Evolutionary conservation across 2,329 filamentous ascomycete genomes (phyloP).

Genomic region (Verticillium nubilum): DNA sequence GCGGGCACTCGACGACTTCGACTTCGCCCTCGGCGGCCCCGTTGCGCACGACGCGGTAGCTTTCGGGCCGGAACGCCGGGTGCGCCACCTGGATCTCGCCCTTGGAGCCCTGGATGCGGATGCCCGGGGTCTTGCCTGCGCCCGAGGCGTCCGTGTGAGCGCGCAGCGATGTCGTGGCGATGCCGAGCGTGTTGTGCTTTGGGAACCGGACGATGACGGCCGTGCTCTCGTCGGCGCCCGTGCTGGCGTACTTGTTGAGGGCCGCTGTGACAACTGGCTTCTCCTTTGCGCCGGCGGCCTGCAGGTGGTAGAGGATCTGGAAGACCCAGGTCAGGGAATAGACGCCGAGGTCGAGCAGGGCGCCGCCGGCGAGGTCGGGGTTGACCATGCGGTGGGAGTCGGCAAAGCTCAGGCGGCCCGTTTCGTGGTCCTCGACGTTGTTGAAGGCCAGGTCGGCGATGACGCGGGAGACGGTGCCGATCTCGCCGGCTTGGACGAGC

Average conservation of each 20-base stretch:
- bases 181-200: slow-evolving; percentile 59
- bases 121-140: slow-evolving; percentile 57
- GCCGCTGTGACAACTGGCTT: slow-evolving; percentile 67
- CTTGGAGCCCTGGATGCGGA: slow-evolving; percentile 73
- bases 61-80: slow-evolving; percentile 63
- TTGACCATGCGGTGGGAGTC: slow-evolving; percentile 75
- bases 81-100: slow-evolving; percentile 79
- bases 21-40: slow-evolving; percentile 37
- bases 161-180: slow-evolving; percentile 63
- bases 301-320: slow-evolving; percentile 79
- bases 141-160: slow-evolving; percentile 48
- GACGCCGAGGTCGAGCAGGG: slow-evolving; percentile 78
- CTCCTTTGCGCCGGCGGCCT: slow-evolving; percentile 55
- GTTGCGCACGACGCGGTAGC: slow-evolving; percentile 57
- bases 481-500: slow-evolving; percentile 48
- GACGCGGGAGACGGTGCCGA: slow-evolving; percentile 58
- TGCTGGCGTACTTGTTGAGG: slow-evolving; percentile 65
- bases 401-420: slow-evolving; percentile 46
- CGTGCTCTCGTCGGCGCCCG: slow-evolving; percentile 73
- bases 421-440: slow-evolving; percentile 48
- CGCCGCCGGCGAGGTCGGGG: slow-evolving; percentile 74
- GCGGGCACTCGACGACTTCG: slow-evolving; percentile 47
- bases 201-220: slow-evolving; percentile 75
- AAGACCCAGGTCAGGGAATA: slow-evolving; percentile 90
- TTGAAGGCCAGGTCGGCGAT: slow-evolving; percentile 56